Evolutionary conservation across 768 basidiomycete genomes (phyloP), one percentile per base, ranked within the genome.

Genomic region (Coprinopsis cinerea): DNA sequence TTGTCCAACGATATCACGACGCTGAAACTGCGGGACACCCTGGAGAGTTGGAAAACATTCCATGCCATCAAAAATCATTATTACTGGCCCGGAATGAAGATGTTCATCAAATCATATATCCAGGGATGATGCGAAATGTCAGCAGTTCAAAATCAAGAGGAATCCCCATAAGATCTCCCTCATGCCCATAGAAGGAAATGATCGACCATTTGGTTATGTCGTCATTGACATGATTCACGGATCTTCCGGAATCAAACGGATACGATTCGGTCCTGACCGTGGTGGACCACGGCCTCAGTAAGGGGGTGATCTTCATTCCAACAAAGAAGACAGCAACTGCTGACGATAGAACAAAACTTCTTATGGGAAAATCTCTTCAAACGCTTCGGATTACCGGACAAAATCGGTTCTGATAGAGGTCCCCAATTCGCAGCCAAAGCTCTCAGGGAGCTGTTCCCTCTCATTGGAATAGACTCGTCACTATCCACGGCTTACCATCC

Each of bases 261-360:
- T 53, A 36, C 18, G 52, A 65, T 42, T 51, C 51, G 6, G 60
- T 65, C 17, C 36, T 65, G 44, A 48, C 53, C 46, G 48, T 63
- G 17, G 58, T 64, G 35, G 59, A 63, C 57, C 58, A 62, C 46
- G 52, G 59, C 18, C 54, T 59, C 53, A 57, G 49, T 18, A 64
- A 66, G 56, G 59, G 61, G 52, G 53, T 57, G 53, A 57, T 63
- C 37, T 41, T 59, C n/a, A 47, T 59, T 3, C 55, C 59, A 15
- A 53, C 47, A 17, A 53, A 27, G 6, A 61, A 61, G 47, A 56
- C 32, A 20, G 46, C 54, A 2, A 50, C 49, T 13, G 32, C 47
- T 0, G 32, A 49, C 44, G 24, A 9, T 15, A 52, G 47, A 18
- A 30, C 46, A 14, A 7, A 18, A 28, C 17, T 52, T 15, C 32